Evolutionary conservation across 257 asterid species (phyloP).

Genomic region (Cynanchum wilfordii): DNA sequence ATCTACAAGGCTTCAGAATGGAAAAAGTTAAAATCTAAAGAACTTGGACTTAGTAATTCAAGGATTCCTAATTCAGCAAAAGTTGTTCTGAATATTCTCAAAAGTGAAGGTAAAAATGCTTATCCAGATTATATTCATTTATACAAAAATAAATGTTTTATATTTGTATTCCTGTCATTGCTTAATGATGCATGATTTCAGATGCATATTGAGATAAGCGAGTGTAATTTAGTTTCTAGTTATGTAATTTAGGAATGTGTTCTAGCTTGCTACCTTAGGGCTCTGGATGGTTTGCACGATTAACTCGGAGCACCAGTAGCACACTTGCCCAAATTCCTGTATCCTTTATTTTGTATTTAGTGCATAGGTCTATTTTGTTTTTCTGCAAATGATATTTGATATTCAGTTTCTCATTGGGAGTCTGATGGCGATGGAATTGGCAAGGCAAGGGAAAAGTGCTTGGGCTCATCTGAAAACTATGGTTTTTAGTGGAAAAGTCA

Average conservation of each 20-base stretch:
- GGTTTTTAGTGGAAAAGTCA: background rate
- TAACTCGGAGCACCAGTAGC: background rate
- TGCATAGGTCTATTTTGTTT: background rate
- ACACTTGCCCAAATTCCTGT: background rate
- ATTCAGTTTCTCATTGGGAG: background rate
- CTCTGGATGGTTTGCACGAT: background rate
- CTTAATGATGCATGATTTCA: conserved; percentile 4
- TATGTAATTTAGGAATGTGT: background rate
- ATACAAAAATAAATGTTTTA: background rate
- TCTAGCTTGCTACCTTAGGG: background rate
- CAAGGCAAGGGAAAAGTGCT: background rate
- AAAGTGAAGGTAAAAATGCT: conserved; percentile 44
- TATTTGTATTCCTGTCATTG: background rate
- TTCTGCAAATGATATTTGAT: background rate
- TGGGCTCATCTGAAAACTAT: background rate
- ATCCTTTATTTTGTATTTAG: background rate
- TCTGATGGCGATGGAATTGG: background rate
- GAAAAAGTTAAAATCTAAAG: conserved; percentile 66
- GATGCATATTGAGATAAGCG: background rate
- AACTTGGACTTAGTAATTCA: conserved; percentile 66
- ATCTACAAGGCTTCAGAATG: conserved; percentile 34
- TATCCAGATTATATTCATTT: background rate
- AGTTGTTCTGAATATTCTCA: conserved; percentile 72
- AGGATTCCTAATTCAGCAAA: conserved; percentile 63
- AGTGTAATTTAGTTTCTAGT: background rate